phyloP scores from a whole-genome alignment of 345 rosid species.

The Gossypium rotundifolium region DNA sequence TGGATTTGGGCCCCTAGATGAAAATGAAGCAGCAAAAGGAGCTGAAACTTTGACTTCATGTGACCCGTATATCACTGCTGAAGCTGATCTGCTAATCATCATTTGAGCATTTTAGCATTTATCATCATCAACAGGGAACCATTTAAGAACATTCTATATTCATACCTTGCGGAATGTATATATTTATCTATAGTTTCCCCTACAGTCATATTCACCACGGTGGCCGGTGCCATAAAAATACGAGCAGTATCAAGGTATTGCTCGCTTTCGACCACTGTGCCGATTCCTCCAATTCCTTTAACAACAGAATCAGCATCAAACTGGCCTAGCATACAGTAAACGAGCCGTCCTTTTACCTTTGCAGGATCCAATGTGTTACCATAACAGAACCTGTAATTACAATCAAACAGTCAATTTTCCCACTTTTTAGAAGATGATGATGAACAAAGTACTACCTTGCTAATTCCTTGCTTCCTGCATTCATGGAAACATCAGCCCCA shows the following conservation, averaged over 20 bases:
- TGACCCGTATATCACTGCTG: constrained; percentile 57
- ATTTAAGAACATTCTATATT: neutral
- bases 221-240: constrained; percentile 72
- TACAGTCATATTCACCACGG: constrained; percentile 50
- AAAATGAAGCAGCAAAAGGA: constrained; percentile 78
- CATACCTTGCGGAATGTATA: constrained; percentile 61
- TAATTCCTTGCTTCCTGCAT: constrained; percentile 19
- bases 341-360: constrained; percentile 72
- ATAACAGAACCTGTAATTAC: constrained; percentile 42
- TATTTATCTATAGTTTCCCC: constrained; percentile 43
- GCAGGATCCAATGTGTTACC: constrained; percentile 48
- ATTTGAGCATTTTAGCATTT: neutral
- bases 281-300: constrained; percentile 59
- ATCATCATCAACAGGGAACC: constrained; percentile 2
- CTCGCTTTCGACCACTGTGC: constrained; percentile 41
- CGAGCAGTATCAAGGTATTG: constrained; percentile 63
- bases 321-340: constrained; percentile 40
- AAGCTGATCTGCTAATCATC: constrained; percentile 46
- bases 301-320: constrained; percentile 62
- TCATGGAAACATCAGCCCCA: constrained; percentile 57
- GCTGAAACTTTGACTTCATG: constrained; percentile 51
- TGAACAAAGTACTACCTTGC: constrained; percentile 39
- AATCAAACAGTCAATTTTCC: neutral
- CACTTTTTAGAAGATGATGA: neutral
- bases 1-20: constrained; percentile 89